Evolutionary conservation across 169 alveolate species (phyloP), one percentile per base, ranked within the genome.

Genomic region (Blepharisma undulans): DNA sequence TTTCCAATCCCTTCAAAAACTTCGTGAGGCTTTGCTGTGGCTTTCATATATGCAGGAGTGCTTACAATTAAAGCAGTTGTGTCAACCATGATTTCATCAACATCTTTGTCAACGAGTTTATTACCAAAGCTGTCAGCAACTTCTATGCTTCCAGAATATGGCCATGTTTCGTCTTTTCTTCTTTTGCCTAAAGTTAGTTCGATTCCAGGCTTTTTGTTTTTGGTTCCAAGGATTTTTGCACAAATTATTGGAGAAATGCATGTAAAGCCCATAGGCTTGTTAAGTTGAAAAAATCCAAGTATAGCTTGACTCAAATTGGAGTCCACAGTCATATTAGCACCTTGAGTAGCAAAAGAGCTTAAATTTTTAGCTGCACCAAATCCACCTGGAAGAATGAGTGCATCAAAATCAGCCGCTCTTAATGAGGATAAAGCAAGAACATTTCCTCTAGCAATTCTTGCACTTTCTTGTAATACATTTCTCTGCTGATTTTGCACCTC

Each of bases 301-400:
- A 90, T 60, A 33, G 66, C 91, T 59, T 85, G 34, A 18, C 76
- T 88, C 29, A 94, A 90, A 22, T 91, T 93, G n/a, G 87, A 25
- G 71, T 95, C 84, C 0, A 95, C 95, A 32, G 76, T 72, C 94
- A 92, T 89, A 4, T 86, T 92, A 48, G 95, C 94, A 34, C 97
- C 97, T 90, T 93, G 90, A 32, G 86, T 82, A 2, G 94, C 97
- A 66, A 92, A 93, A 33, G 84, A 79, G 76, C 95, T 93, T 19
- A 94, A 90, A 76, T 94, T 94, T 81, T 94, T 95, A 36, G 97
- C 97, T 29, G 94, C 95, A 48, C 97, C 97, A 82, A 95, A 95
- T 14, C 97, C 97, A 71, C 97, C 97, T 60, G 97, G 97, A 60
- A 95, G 48, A 59, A 95, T 84, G 14, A 95, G 21, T 4, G 94